Base-by-base conservation (phyloP, 345 rosid species). In the Aquilaria yunnanensis region DNA sequence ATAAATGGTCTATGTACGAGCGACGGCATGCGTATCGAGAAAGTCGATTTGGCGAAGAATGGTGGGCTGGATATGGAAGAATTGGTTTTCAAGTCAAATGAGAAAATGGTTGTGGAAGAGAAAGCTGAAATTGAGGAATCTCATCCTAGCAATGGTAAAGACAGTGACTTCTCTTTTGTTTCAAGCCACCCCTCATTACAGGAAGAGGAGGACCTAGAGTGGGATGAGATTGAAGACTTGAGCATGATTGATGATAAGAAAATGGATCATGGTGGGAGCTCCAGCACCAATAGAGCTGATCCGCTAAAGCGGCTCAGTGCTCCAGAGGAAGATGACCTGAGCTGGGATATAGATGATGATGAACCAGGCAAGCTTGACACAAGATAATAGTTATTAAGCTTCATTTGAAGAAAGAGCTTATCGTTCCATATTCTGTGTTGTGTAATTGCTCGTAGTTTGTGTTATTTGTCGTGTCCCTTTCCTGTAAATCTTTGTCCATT, bases 141-240 rank as follows among this genome's bases (percentile, higher is more conserved):
- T 14, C 65, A 74, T 12, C 75, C 29, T 30, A 37, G 57, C 23
- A 62, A 53, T 30, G 51, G 51, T 49, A 66, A 66, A 66, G 69
- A 66, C 45, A 66, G 63, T 57, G 83, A 78, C 33, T 50, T 71
- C 63, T 78, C 79, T 0, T 75, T 71, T 32, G 68, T 82, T 52
- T 76, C 80, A 12, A 78, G 78, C 66, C 73, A 71, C 14, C 69
- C 64, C 3, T 63, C 82, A 23, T 58, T 67, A 60, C 67, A 46
- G 2, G 80, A 71, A 56, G 85, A 82, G 74, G 86, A 78, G 59
- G 86, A 81, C 65, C 81, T 72, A 50, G 83, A 78, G 12, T 82
- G 86, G 83, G 86, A 78, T 70, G 83, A 82, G 70, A 78, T 82
- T 51, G 83, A 76, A 68, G 83, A 77, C 68, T 66, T 79, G 47